Percentiles rank a stretch among this genome's conserved stretches.
Conservation (phyloP, 495 filamentous ascomycete genomes). For the Parmelia sp. region DNA sequence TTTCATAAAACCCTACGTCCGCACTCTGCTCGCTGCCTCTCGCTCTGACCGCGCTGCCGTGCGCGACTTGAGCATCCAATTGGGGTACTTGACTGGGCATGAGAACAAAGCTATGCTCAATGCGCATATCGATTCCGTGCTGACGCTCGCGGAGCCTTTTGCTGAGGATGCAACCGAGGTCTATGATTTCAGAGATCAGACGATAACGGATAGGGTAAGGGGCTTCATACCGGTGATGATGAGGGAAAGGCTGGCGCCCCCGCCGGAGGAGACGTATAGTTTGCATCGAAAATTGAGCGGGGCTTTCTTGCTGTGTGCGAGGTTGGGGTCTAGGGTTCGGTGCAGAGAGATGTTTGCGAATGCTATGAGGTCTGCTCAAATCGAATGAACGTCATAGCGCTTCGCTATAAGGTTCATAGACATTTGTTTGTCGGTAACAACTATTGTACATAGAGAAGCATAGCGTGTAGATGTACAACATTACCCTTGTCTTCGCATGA, state of each 20-base stretch:
- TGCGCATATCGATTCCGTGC: constrained; percentile 73
- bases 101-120: constrained; percentile 78
- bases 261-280: constrained; percentile 96
- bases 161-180: constrained; percentile 63
- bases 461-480: too few relatives aligned
- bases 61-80: constrained; percentile 61
- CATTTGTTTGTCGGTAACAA: not conserved
- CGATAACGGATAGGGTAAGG: constrained; percentile 87
- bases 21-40: constrained; percentile 70
- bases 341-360: constrained; percentile 76
- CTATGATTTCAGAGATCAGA: constrained; percentile 91
- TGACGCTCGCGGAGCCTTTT: constrained; percentile 91
- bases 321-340: constrained; percentile 69
- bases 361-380: constrained; percentile 39
- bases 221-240: constrained; percentile 88
- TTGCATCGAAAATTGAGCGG: constrained; percentile 93
- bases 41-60: constrained; percentile 57
- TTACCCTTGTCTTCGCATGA: not conserved
- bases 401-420: not conserved
- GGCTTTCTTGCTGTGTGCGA: constrained; percentile 87
- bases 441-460: not conserved
- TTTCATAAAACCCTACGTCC: constrained; percentile 75
- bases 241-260: constrained; percentile 75
- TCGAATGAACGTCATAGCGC: not conserved
- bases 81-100: constrained; percentile 89